Evolutionary conservation across 192 early-diverging fungal genomes (phyloP).

Genomic region (Entomortierella beljakovae): DNA sequence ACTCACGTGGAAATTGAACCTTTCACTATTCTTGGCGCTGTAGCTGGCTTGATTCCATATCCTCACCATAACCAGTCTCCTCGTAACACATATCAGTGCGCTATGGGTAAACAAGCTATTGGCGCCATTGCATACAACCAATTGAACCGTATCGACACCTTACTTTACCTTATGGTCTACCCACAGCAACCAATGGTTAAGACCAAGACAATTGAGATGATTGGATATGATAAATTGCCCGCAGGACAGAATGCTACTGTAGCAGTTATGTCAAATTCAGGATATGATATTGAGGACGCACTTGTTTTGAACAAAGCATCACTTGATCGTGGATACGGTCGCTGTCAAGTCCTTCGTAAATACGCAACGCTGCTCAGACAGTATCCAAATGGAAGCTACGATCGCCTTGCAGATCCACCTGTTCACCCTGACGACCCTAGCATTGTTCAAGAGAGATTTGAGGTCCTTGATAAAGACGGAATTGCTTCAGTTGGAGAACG

Average conservation of each 20-base stretch:
- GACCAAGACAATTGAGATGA: conserved; percentile 97
- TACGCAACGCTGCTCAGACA: conserved; percentile 85
- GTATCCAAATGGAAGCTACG: conserved; percentile 89
- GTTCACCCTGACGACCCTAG: conserved; percentile 36
- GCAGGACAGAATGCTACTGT: conserved; percentile 93
- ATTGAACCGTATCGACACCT: conserved; percentile 92
- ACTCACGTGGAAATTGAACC: conserved; percentile 98
- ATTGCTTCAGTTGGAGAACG: conserved; percentile 88
- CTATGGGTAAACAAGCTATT: conserved; percentile 98
- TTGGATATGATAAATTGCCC: conserved; percentile 94
- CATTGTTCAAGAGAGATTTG: conserved; percentile 66
- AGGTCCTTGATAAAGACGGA: conserved; percentile 88
- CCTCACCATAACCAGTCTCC: conserved; percentile 99
- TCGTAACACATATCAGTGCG: conserved; percentile 98
- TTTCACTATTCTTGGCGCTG: conserved; percentile 94
- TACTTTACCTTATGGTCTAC: conserved; percentile 96
- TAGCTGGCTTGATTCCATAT: conserved; percentile 98
- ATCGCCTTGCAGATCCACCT: conserved; percentile 79
- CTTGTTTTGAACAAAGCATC: conserved; percentile 94
- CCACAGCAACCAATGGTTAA: conserved; percentile 99
- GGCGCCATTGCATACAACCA: conserved; percentile 97
- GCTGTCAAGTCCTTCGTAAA: conserved; percentile 95
- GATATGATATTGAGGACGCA: conserved; percentile 99
- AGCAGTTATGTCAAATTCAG: conserved; percentile 96
- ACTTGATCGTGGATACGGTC: conserved; percentile 95